Base-by-base conservation (phyloP, 2,329 filamentous ascomycete species). In the Rhynchosporium agropyri region DNA sequence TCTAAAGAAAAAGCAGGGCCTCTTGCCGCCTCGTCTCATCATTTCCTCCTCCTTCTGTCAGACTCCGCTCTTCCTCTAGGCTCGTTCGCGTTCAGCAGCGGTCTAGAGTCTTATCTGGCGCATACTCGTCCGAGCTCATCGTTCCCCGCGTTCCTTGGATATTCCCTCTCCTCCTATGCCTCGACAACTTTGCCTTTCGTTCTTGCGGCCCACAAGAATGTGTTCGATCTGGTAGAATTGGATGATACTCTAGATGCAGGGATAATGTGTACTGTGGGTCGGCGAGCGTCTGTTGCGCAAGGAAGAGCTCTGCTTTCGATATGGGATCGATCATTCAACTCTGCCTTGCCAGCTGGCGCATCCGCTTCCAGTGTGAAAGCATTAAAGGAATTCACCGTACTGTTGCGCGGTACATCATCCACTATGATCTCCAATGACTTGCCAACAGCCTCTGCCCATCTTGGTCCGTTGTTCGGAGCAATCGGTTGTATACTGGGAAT, bases 81-180 rank as follows among this genome's bases (percentile, higher is more conserved):
- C 62, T 91, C 90, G n/a, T 95, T 95, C 77, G 91, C 91, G 71
- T 95, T 94, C 79, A 91, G 87, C 79, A 89, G 86, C 69, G 90
- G 90, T 3, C 83, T 95, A 15, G 91, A 95, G 77, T 94, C 90
- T 46, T 94, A 89, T 75, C 85, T 93, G 20, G 88, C 89, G 3
- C 91, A 95, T 78, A 80, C 80, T 68, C 78, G 76, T 64, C 75
- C 74, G 46, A 65, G 75, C 20, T 72, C 77, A 26, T 80, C 81
- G 28, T 89, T 92, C 76, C 73, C 84, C 49, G 76, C 79, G 51
- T 95, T 95, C 77, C 82, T 95, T 15, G 81, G 83, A 10, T 79
- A 90, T 28, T 92, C 90, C 3, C 77, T 94, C 5, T 82, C 84
- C 6, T 89, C 89, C 8, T 85, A 91, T 72, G 89, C 90, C 43